A percentile compares a stretch with the other conserved stretches of the same genome.
Evolutionary conservation across 345 rosid species (phyloP).

Genomic region (Eucalyptus decipiens): DNA sequence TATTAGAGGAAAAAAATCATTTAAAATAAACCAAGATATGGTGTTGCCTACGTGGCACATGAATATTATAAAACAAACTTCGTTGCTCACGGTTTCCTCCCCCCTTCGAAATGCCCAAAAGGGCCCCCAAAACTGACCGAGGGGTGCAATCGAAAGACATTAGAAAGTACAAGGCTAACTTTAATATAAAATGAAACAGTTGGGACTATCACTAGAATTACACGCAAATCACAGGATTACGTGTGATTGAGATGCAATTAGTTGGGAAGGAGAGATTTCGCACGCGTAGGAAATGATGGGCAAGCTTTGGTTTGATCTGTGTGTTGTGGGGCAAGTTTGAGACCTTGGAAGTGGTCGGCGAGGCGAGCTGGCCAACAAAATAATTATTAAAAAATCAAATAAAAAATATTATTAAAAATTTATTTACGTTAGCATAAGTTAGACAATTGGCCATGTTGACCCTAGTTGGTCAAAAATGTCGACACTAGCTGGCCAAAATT

Average conservation of each 20-base stretch:
- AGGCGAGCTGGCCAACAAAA: too few relatives aligned
- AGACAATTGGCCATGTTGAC: too few relatives aligned
- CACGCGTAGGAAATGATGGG: neutral
- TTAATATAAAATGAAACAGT: neutral
- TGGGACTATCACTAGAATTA: neutral
- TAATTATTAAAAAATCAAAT: too few relatives aligned
- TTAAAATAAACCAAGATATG: neutral
- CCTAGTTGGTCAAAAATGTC: too few relatives aligned
- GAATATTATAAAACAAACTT: neutral
- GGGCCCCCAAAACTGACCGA: neutral
- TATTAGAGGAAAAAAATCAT: neutral
- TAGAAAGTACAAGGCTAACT: neutral
- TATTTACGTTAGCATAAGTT: too few relatives aligned
- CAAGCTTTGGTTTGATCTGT: neutral
- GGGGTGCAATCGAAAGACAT: neutral
- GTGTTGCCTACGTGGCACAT: neutral
- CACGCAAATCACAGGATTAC: neutral
- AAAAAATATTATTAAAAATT: too few relatives aligned
- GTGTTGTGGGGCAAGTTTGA: neutral
- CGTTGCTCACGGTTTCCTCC: neutral
- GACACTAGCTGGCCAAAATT: too few relatives aligned
- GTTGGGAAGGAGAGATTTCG: neutral
- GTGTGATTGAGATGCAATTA: neutral
- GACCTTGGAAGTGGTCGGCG: neutral
- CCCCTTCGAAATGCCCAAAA: neutral